Base-by-base conservation (phyloP, 2,329 filamentous ascomycete species). In the Diaporthe velutina region DNA sequence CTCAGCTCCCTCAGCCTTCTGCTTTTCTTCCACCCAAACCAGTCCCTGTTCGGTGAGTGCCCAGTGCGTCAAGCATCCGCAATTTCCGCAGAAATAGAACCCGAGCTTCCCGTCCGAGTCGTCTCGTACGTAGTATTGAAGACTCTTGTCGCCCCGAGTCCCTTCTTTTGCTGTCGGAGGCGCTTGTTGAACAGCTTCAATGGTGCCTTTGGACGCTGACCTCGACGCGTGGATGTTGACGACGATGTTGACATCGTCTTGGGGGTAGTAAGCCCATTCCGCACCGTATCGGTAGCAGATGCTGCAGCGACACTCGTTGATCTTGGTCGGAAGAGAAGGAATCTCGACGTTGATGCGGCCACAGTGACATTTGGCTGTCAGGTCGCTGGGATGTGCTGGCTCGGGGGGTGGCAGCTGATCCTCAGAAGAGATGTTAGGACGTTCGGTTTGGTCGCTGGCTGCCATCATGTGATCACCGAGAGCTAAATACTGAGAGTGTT, bases 11-110 rank as follows among this genome's bases (percentile, higher is more conserved):
- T 55, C 33, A 1, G 42, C 30, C n/a, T 57, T 45, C n/a, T 33
- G 48, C n/a, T 42, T 1, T 2, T 25, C 12, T 13, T 48, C 30
- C 38, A 60, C 17, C 19, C 22, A 60, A 3, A 7, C n/a, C 8
- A 60, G n/a, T 3, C 71, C 61, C 7, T 50, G 15, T n/a, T 70
- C 71, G 15, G 61, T 73, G 1, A 19, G 30, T 13, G 61, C 61
- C 75, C 50, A 78, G 74, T 78, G 77, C 25, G 77, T 76, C 52
- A 76, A 38, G n/a, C 68, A 76, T n/a, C 61, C 73, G 30, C 75
- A 76, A 22, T 70, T 45, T n/a, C n/a, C 64, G 19, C 75, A 76
- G 54, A 66, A 71, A 38, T 60, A 70, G 22, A 76, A 76, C 6
- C 42, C 73, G 25, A 76, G 72, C 17, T 33, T 1, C 15, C 73